phyloP scores from a whole-genome alignment of 441 rosid species.

The Euphorbia schlechtendalii region DNA sequence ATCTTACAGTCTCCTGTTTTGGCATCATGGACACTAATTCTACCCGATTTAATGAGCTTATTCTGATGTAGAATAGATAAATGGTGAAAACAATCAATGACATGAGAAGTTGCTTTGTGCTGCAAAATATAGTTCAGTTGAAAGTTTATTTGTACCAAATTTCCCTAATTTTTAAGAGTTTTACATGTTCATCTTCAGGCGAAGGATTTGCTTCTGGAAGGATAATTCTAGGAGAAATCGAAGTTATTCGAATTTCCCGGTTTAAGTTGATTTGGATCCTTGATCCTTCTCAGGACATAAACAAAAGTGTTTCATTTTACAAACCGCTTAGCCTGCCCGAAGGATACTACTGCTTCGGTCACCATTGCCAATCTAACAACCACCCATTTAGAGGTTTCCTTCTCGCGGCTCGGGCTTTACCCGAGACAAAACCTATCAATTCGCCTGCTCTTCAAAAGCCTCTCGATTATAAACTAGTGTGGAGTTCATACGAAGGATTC shows the following conservation, averaged over 20 bases:
- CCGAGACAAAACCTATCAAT: constrained; percentile 14
- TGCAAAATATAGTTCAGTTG: constrained; percentile 3
- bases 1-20: neutral
- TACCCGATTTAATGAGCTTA: neutral
- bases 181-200: constrained; percentile 33
- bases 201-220: constrained; percentile 61
- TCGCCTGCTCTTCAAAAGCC: constrained; percentile 55
- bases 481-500: constrained; percentile 53
- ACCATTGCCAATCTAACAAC: constrained; percentile 55
- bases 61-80: neutral
- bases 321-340: constrained; percentile 54
- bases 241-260: constrained; percentile 39
- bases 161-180: neutral
- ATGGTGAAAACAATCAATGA: neutral
- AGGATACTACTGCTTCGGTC: constrained; percentile 55
- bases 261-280: constrained; percentile 61
- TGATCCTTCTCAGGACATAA: constrained; percentile 29
- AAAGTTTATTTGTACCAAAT: neutral
- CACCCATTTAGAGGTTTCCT: constrained; percentile 54
- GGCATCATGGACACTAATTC: neutral
- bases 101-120: neutral
- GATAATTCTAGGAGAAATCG: constrained; percentile 56
- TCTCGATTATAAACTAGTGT: constrained; percentile 47
- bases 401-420: constrained; percentile 45
- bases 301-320: constrained; percentile 43